Evolutionary conservation across 2,329 filamentous ascomycete species (phyloP), one percentile per base, ranked within the genome.

Genomic region (Ramularia collo-cygni): DNA sequence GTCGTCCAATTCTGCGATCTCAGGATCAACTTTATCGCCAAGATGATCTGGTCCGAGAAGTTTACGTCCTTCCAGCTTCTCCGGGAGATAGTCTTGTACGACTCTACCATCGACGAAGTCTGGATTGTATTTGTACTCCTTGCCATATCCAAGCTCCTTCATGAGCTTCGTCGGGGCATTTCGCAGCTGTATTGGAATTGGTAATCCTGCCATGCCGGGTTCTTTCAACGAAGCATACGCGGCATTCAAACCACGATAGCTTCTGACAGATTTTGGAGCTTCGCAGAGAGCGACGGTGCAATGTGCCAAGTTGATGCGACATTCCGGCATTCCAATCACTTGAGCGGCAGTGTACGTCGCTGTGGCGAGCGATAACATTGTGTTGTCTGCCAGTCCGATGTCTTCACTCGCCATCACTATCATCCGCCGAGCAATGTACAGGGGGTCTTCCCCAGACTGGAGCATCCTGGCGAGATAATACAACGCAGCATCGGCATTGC

Each of bases 391-490:
- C 0, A 96, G 68, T 0, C 90, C 92, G 28, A 96, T 79, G 57
- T 98, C 92, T 62, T 98, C 92, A 2, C 84, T 92, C 1, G 92
- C 90, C 37, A 96, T 88, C 9, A 96, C 89, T 5, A 98, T 83
- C 72, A 98, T 85, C 24, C 92, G 82, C 1, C 92, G 79, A 4
- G 92, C 90, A 40, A 98, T 81, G 63, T 90, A 96, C 1, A 95
- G 71, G 0, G 90, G 86, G 55, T 96, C 92, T 64, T 96, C 90
- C 43, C 90, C 90, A 0, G 85, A 92, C 56, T 94, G 84, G 4
- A 98, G 77, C 92, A 98, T 98, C 26, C 92, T 82, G 0, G 85
- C 86, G 2, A 98, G 77, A 62, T 96, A 98, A 68, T 96, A 98
- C 1, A 98, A 74, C 0, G 90, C 76, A 0, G 90, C 92, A 61